Evolutionary conservation across 805 yeast species (phyloP), one percentile per base, ranked within the genome.

Genomic region (Sungouiozyma intestinalis): DNA sequence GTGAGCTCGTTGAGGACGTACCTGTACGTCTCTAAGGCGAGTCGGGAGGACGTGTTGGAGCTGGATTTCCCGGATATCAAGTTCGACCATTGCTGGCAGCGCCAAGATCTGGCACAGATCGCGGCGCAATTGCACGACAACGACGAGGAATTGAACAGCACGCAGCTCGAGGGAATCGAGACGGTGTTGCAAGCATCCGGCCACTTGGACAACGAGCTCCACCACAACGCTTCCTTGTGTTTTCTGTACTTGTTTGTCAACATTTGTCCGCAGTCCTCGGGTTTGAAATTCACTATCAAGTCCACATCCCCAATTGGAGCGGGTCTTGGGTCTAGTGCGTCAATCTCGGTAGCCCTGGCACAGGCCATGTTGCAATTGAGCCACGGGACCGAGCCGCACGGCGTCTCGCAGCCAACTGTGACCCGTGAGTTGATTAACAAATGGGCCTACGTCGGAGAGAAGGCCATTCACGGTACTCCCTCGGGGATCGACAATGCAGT

Each of bases 401-500:
- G 29, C 29, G n/a, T n/a, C n/a, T n/a, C n/a, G n/a, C n/a, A n/a
- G n/a, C n/a, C n/a, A n/a, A 9, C 21, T 9, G 24, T n/a, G 3
- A 79, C 73, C 41, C 69, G 79, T 19, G 62, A 67, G n/a, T 73
- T 79, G 47, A 78, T 92, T 46, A 90, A 90, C 49, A 64, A 69
- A 5, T 88, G 95, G 95, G 79, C 97, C 1, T 82, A 82, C 49
- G 71, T 90, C 67, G 97, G 97, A 33, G 98, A 92, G 61, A 82
- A 81, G 58, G 86, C 97, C 58, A 84, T 88, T 51, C 97, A 90
- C 58, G 97, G 97, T 1, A 87, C 84, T 52, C 98, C 98, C 7
- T 81, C 94, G 16, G 98, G 98, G 11, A 86, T 92, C 41, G 98
- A 92, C 60, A 92, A 92, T 57, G 87, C 96, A 0, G 97, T 90